Base-by-base conservation (phyloP, 495 filamentous ascomycete species). In the Lichenothelia convexa region DNA sequence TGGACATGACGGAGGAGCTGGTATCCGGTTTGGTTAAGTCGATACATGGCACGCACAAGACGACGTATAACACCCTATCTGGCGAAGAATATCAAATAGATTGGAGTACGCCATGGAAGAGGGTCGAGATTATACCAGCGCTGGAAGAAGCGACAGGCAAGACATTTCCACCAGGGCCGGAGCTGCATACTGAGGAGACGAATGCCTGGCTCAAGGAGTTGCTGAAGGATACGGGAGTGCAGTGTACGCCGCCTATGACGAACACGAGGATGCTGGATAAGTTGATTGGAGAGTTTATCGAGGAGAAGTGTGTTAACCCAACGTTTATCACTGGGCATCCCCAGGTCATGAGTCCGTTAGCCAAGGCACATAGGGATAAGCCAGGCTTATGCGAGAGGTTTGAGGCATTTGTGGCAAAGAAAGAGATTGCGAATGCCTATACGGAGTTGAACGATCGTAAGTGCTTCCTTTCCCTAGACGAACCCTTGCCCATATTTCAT, bases 231-330 rank as follows among this genome's bases (percentile, higher is more conserved):
- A 76, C 78, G 53, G 78, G 78, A 18, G 74, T 97, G 13, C 82
- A 93, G 11, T 95, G 87, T 65, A 62, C 83, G 17, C 75, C 86
- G 1, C 89, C 89, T 6, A 65, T 79, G 36, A 99, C 89, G 40
- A 94, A 93, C 53, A 78, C 87, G n/a, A 72, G 91, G 38, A 93
- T 95, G 79, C 74, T 97, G 35, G 89, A 97, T 62, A 93, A 85
- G 64, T 71, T 97, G 35, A 86, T 87, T 15, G 87, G 87, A 40
- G 85, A 93, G 47, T 93, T 87, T 59, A 87, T 94, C 48, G 89
- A 97, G 61, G 74, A 80, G 48, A 86, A 73, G 20, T 93, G 85
- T 60, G 59, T 94, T 51, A 92, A 86, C 68, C 89, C 89, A 0
- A 94, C 85, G 40, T 97, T 94, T 68, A 94, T 95, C 57, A 80